Conservation (phyloP, 352 stramenopile genomes). For the Pythium rhizo-oryzae region DNA sequence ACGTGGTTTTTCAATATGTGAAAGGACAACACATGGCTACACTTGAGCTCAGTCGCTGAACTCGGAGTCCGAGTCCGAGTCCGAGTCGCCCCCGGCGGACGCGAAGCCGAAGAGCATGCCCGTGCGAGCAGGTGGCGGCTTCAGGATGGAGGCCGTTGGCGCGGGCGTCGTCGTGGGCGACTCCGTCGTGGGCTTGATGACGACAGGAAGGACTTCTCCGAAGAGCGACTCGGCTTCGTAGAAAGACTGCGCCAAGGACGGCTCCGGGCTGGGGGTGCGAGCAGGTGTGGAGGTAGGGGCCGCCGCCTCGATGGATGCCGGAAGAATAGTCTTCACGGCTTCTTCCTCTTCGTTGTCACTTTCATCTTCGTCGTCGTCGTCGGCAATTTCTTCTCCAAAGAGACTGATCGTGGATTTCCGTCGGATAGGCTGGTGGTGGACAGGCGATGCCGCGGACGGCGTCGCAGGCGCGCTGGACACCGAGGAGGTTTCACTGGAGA, state of each 20-base stretch:
- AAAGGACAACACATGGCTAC: conserved; percentile 26
- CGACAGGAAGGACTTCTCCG: conserved; percentile 35
- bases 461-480: not conserved
- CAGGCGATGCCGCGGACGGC: not conserved
- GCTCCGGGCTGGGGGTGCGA: not conserved
- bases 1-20: conserved; percentile 9
- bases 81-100: conserved; percentile 40
- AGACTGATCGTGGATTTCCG: conserved; percentile 27
- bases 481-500: conserved; percentile 5
- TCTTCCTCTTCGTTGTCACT: not conserved
- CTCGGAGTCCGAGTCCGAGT: conserved; percentile 62
- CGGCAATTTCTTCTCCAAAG: conserved; percentile 30
- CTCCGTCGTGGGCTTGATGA: not conserved
- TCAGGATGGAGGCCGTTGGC: not conserved
- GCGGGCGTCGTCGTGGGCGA: not conserved
- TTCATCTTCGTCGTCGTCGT: conserved; percentile 22
- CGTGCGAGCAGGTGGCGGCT: conserved; percentile 14
- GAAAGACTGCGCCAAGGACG: not conserved
- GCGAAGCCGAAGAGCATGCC: conserved; percentile 64
- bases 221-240: conserved; percentile 53
- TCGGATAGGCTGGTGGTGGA: conserved; percentile 1
- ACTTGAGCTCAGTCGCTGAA: conserved; percentile 43
- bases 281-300: not conserved
- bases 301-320: not conserved
- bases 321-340: not conserved